Conservation (phyloP, 495 filamentous ascomycete genomes). For the Schizothecium vesticola region DNA sequence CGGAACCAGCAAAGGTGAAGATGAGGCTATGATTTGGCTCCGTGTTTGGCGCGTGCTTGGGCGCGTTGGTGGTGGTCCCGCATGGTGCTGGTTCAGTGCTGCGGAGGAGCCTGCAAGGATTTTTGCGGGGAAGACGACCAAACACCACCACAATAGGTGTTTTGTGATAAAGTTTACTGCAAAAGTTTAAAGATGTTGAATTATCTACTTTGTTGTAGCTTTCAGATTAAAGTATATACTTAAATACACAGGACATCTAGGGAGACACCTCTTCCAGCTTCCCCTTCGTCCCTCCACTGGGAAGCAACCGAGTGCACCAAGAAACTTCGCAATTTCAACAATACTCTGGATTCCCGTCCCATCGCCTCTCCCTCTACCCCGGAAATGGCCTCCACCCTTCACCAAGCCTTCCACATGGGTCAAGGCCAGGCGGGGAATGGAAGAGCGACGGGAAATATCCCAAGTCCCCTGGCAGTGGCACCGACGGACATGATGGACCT, state of each 20-base stretch:
- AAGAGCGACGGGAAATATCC: background rate
- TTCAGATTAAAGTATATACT: background rate
- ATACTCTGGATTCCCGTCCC: background rate
- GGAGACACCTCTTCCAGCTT: background rate
- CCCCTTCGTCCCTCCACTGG: background rate
- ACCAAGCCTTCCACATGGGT: too few species aligned
- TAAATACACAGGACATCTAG: background rate
- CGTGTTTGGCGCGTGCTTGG: slow-evolving; percentile 6
- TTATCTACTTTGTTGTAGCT: background rate
- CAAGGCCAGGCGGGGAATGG: background rate
- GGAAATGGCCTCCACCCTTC: too few species aligned
- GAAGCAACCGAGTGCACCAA: background rate
- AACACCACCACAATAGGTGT: background rate
- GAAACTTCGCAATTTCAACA: background rate
- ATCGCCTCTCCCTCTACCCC: background rate
- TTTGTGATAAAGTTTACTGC: background rate
- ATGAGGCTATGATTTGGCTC: background rate
- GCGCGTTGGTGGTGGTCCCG: background rate
- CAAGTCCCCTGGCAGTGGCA: background rate
- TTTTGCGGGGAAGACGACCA: background rate
- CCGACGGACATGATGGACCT: background rate
- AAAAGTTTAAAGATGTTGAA: background rate
- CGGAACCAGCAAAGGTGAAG: background rate
- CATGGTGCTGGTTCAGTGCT: background rate
- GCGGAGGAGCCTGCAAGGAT: background rate